phyloP scores from a whole-genome alignment of 768 basidiomycete genomes.

The Kwoniella shandongensis region DNA sequence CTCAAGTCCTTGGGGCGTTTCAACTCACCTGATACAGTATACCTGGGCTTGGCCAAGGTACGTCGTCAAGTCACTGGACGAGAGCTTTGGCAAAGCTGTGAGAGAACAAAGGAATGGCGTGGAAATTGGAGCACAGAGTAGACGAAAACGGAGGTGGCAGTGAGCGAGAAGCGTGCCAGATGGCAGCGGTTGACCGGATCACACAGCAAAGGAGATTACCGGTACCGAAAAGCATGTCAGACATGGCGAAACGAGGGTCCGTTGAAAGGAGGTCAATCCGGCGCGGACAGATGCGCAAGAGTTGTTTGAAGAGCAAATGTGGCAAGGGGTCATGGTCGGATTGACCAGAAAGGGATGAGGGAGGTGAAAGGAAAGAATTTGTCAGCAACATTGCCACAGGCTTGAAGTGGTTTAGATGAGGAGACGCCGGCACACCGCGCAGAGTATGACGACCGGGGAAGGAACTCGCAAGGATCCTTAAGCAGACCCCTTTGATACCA shows the following conservation, averaged over 20 bases:
- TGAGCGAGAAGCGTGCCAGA: not conserved
- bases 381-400: too few species aligned
- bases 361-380: too few species aligned
- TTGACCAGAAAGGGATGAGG: too few species aligned
- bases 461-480: too few species aligned
- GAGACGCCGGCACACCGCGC: too few species aligned
- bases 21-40: slow-evolving; percentile 16
- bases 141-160: slow-evolving; percentile 7
- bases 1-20: slow-evolving; percentile 7
- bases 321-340: too few species aligned
- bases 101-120: slow-evolving; percentile 32
- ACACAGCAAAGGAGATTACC: not conserved
- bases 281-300: not conserved
- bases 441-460: too few species aligned
- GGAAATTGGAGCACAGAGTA: slow-evolving; percentile 2
- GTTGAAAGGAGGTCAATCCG: slow-evolving; percentile 10
- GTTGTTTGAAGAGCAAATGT: not conserved
- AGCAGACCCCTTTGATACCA: too few species aligned
- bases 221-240: not conserved
- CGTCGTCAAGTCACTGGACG: too few species aligned
- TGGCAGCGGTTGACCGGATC: too few species aligned
- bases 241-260: not conserved
- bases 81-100: slow-evolving; percentile 23
- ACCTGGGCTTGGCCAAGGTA: not conserved
- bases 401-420: too few species aligned